These are phyloP conservation scores for Pichia paraexigua DNA, from an alignment of 805 yeast species.

Conservation along the genomic window DNA sequence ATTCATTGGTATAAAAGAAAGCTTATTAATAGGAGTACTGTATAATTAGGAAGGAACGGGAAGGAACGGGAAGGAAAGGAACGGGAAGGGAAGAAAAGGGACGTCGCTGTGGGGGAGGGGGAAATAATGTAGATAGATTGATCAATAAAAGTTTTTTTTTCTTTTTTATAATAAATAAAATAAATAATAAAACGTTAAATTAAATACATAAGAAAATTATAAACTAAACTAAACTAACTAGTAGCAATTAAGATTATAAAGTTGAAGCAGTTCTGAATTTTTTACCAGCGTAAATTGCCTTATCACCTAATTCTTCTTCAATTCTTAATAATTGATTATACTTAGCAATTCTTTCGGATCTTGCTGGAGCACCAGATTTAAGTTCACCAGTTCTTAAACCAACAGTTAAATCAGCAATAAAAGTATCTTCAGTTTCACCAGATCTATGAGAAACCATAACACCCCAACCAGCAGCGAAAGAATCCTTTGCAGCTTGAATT, in stretches of 20 bases:
- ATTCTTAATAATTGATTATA: constrained; percentile 97
- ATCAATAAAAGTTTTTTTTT: too few species aligned
- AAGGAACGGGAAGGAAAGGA: background rate
- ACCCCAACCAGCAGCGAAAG: constrained; percentile 97
- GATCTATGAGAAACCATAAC: constrained; percentile 99
- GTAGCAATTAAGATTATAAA: constrained; percentile 17
- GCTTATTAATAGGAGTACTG: constrained; percentile 39
- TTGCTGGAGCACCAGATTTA: constrained; percentile 99
- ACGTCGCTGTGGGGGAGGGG: too few species aligned
- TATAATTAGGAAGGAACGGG: background rate
- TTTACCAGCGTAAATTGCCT: constrained; percentile 92
- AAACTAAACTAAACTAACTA: too few species aligned
- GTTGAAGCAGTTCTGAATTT: constrained; percentile 61
- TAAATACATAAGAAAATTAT: background rate
- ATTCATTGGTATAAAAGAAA: constrained; percentile 77
- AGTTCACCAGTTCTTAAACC: constrained; percentile 98
- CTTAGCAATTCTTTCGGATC: constrained; percentile 99
- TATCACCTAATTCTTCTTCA: constrained; percentile 97
- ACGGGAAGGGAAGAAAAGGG: too few species aligned
- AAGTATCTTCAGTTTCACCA: constrained; percentile 98
- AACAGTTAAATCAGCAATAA: constrained; percentile 95
- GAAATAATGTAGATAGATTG: too few species aligned
- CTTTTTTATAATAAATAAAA: too few species aligned
- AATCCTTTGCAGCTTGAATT: constrained; percentile 91
- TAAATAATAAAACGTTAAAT: background rate